Percentiles rank a stretch among this genome's conserved stretches.
phyloP scores from a whole-genome alignment of 768 basidiomycete species.

The Brasilioporus rufonigricans region DNA sequence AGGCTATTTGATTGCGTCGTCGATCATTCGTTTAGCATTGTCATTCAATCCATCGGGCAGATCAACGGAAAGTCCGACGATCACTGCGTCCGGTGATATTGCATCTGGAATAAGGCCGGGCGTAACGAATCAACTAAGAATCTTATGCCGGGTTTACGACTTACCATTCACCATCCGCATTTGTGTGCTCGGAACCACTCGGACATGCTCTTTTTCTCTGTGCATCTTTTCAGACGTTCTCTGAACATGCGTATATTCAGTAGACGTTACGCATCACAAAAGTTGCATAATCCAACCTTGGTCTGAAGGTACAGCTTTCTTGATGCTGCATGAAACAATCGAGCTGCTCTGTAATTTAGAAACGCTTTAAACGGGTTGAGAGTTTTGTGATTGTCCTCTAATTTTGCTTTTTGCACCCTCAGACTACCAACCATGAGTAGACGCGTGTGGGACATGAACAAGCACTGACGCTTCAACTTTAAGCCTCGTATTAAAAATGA shows the following conservation, averaged over 20 bases:
- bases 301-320: not conserved
- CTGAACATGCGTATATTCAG: not conserved
- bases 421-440: not conserved
- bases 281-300: not conserved
- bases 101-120: not conserved
- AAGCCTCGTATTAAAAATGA: conserved; percentile 3
- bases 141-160: not conserved
- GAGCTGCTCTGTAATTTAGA: not conserved
- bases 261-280: not conserved
- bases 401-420: not conserved
- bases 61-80: not conserved
- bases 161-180: not conserved
- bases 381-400: not conserved
- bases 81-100: not conserved
- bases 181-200: conserved; percentile 1
- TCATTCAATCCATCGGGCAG: not conserved
- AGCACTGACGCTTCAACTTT: not conserved
- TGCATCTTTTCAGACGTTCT: conserved; percentile 7
- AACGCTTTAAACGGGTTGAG: not conserved
- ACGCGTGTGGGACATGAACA: not conserved
- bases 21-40: not conserved
- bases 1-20: no score
- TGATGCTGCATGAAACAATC: not conserved
- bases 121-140: not conserved
- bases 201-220: not conserved